Conservation (phyloP, 2,329 filamentous ascomycete genomes). For the Blastomyces emzantsi region DNA sequence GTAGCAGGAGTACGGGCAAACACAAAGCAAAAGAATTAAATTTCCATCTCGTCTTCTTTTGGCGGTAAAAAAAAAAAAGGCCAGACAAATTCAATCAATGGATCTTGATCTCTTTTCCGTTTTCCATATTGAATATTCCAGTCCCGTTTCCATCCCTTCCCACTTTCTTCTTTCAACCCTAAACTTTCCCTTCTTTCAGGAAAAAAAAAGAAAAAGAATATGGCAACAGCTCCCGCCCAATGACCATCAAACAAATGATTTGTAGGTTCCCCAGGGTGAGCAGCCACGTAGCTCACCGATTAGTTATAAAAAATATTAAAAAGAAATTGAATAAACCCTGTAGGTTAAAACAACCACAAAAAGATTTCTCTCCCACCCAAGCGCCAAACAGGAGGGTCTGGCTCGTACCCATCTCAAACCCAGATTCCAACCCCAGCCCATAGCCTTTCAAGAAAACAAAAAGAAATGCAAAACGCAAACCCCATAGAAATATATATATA, state of each 20-base stretch:
- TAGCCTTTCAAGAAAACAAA: not conserved
- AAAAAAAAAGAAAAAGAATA: not conserved
- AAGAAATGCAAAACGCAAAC: not conserved
- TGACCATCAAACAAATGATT: not conserved
- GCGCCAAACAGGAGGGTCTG: not conserved
- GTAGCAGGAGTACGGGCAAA: not conserved
- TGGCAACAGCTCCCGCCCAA: not conserved
- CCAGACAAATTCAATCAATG: not conserved
- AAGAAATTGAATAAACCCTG: not conserved
- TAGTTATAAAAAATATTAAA: not conserved
- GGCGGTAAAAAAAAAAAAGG: constrained; percentile 12
- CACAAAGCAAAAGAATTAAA: too few relatives aligned
- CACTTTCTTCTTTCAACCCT: not conserved
- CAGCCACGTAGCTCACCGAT: not conserved
- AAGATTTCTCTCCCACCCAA: not conserved
- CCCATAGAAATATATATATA: not conserved
- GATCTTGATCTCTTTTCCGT: not conserved
- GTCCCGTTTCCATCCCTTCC: not conserved
- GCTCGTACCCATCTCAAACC: not conserved
- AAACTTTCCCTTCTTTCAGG: not conserved
- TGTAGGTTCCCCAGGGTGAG: not conserved
- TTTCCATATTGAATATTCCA: not conserved
- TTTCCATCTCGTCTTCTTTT: too few relatives aligned
- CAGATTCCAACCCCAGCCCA: not conserved
- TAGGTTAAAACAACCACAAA: not conserved